Percentiles rank a stretch among this genome's conserved stretches.
phyloP scores from a whole-genome alignment of 2,329 filamentous ascomycete genomes.

The Endocalyx cinctus region DNA sequence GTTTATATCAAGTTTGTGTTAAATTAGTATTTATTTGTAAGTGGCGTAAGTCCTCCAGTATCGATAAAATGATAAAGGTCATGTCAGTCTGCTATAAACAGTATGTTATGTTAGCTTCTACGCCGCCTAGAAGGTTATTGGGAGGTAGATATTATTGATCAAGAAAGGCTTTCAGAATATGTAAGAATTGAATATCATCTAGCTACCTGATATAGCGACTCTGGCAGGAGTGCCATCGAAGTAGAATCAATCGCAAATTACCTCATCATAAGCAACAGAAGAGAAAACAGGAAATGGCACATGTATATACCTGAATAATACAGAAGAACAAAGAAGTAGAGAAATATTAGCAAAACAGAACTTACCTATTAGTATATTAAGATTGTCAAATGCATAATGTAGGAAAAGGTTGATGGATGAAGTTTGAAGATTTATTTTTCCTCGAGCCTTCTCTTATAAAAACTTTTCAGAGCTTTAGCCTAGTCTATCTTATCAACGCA shows the following conservation, averaged over 20 bases:
- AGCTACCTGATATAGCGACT: constrained; percentile 71
- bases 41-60: too few relatives aligned
- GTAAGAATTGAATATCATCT: constrained; percentile 97
- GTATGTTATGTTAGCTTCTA: too few relatives aligned
- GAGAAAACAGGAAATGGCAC: constrained; percentile 6
- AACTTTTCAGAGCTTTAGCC: too few relatives aligned
- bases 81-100: too few relatives aligned
- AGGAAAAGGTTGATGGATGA: not conserved
- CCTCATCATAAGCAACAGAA: constrained; percentile 65
- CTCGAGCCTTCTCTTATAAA: too few relatives aligned
- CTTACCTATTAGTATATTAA: not conserved
- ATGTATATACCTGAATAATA: constrained; percentile 1
- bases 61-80: too few relatives aligned
- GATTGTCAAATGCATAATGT: not conserved
- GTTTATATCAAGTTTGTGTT: too few relatives aligned
- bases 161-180: constrained; percentile 74
- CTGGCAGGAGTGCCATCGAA: constrained; percentile 86
- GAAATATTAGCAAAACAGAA: constrained; percentile 6
- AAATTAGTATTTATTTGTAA: too few relatives aligned
- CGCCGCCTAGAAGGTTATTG: too few relatives aligned
- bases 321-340: constrained; percentile 18
- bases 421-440: too few relatives aligned
- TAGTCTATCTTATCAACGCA: too few relatives aligned
- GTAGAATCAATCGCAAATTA: constrained; percentile 99
- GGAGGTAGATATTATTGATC: too few relatives aligned